A percentile compares a stretch with the other conserved stretches of the same genome.
phyloP scores from a whole-genome alignment of 176 grass and related monocot species.

The Olyra latifolia region DNA sequence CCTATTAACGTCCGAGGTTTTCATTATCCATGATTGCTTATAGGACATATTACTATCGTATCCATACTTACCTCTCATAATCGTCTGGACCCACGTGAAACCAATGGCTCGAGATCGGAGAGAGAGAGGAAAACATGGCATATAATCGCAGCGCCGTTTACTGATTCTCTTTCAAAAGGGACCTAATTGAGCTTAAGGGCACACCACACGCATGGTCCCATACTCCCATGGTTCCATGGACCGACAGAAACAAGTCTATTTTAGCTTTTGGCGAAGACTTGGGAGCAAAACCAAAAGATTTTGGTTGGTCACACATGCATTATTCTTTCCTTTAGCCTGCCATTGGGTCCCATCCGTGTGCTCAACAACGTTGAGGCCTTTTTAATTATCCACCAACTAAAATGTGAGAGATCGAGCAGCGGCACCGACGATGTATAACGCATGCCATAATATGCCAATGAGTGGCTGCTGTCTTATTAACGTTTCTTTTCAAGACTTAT shows the following conservation, averaged over 20 bases:
- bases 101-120: background rate
- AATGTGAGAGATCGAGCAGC: background rate
- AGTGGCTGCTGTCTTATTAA: background rate
- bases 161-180: background rate
- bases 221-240: conserved; percentile 11
- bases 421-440: background rate
- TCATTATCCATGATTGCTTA: too few species aligned
- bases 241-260: background rate
- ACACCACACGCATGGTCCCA: background rate
- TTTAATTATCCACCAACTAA: conserved; percentile 13
- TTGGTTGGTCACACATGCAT: background rate
- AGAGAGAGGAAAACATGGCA: background rate
- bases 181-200: background rate
- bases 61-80: background rate
- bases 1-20: too few species aligned
- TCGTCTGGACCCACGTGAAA: background rate
- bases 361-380: background rate
- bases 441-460: conserved; percentile 11
- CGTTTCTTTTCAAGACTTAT: background rate
- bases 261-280: background rate
- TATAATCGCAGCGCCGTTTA: background rate
- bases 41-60: background rate
- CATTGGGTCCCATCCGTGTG: background rate
- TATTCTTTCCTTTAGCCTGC: background rate
- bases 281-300: background rate